Base-by-base conservation (phyloP, 352 stramenopile species). In the Phytophthora niederhauseri region DNA sequence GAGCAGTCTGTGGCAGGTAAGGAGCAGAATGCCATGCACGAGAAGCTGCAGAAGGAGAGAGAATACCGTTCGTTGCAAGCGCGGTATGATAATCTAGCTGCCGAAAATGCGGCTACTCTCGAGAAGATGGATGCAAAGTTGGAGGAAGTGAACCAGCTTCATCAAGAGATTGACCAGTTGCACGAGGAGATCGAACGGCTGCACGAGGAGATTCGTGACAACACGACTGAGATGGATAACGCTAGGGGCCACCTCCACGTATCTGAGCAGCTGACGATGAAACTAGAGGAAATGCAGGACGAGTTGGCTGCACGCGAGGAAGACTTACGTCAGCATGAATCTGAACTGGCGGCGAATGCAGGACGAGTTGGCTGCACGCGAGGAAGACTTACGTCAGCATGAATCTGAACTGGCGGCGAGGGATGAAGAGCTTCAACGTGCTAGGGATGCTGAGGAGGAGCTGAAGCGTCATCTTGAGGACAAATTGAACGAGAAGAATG, bases 1-100 rank as follows among this genome's bases (percentile, higher is more conserved):
- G 62, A 84, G 53, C 67, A 89, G 46, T 73, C 68, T 49, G 66
- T 67, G 0, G 48, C 61, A 19, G 81, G 69, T 36, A 89, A 71
- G 30, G 76, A 89, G 17, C 81, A 89, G 43, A 76, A 71, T 20
- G 20, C 65, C 11, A 68, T 87, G 62, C 81, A 89, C 26, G 81
- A 89, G 59, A 83, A 79, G 14, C 61, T 89, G 31, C 76, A 84
- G 51, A 81, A 75, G 46, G 81, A 87, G 53, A 77, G 81, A 31
- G 77, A 87, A 14, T 52, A 76, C 24, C 81, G 78, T 38, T 68
- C 77, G 1, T 31, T 84, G 36, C 77, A 86, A 62, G 38, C 53
- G 9, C 72, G 57, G 19, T 74, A 59, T 14, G 75, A 85, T 17
- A 65, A 12, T 11, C 58, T 85, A 50, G 64, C 57, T 22, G 66